Percentiles rank a stretch among this genome's conserved stretches.
Conservation (phyloP, 1,139 yeast species). For the Tardiomyces digboiensis region DNA sequence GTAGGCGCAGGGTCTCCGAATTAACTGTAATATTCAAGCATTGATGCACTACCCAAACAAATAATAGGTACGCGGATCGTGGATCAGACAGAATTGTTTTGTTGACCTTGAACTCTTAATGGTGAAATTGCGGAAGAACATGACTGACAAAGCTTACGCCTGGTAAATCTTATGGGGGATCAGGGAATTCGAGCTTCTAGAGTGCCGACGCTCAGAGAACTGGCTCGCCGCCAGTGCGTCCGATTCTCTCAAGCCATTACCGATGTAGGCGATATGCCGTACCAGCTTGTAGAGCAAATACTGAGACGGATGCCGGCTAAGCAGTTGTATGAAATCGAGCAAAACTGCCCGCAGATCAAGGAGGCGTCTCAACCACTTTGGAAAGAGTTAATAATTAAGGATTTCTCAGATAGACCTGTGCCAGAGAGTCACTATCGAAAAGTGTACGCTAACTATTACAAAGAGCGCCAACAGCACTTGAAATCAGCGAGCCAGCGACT, state of each 20-base stretch:
- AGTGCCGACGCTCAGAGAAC: not conserved
- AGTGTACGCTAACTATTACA: slow-evolving; percentile 5
- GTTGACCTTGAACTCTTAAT: too few relatives aligned
- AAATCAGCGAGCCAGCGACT: slow-evolving; percentile 17
- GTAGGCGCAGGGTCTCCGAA: too few relatives aligned
- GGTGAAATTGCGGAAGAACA: too few relatives aligned
- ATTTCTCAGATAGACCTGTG: slow-evolving; percentile 13
- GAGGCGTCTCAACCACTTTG: slow-evolving; percentile 15
- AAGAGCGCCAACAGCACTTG: slow-evolving; percentile 13
- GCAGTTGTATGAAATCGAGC: slow-evolving; percentile 14
- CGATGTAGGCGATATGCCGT: slow-evolving; percentile 18
- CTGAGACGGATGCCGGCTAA: slow-evolving; percentile 11
- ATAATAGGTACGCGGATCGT: too few relatives aligned
- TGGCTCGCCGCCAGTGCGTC: slow-evolving; percentile 1
- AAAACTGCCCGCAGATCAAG: slow-evolving; percentile 11
- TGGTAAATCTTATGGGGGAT: not conserved
- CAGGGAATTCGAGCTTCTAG: not conserved
- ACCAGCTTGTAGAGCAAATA: slow-evolving; percentile 14
- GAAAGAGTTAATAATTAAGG: slow-evolving; percentile 11
- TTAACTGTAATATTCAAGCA: too few relatives aligned
- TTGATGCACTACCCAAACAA: too few relatives aligned
- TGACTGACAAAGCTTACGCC: too few relatives aligned
- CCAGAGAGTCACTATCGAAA: slow-evolving; percentile 9
- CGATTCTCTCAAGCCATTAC: slow-evolving; percentile 5
- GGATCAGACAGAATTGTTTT: too few relatives aligned